Base-by-base conservation (phyloP, 441 rosid genomes). In the Kokia cookei region DNA sequence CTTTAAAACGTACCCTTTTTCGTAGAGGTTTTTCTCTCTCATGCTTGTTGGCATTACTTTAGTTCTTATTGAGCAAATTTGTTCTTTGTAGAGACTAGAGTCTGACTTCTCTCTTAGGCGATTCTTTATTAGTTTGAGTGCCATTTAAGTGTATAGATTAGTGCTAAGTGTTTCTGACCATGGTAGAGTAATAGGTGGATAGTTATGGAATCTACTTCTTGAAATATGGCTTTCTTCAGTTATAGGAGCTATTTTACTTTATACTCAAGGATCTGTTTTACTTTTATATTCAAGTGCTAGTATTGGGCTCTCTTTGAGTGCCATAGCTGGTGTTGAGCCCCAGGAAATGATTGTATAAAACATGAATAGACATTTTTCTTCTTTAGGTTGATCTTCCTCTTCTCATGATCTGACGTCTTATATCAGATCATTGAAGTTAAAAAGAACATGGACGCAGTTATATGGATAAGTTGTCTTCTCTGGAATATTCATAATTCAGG, bases 121-220 rank as follows among this genome's bases (percentile, higher is more conserved):
- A 32, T 32, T 19, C 37, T 70, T 73, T 53, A 68, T 75, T 37
- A 43, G 65, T 77, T 71, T 77, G 50, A 73, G 22, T 75, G 29
- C 53, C 24, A 66, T 65, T 58, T 69, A 57, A 65, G 70, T 15
- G 53, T 22, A 2, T 50, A 37, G 17, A 7, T 45, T 54, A 69
- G 19, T 73, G 64, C 65, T 61, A 6, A 63, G 72, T 10, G 26
- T 13, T 13, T 48, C 57, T 13, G 51, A 42, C 45, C 24, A 61
- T 47, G 51, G 67, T 17, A n/a, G 60, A n/a, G 60, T 12, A 8
- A 51, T 9, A 15, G 8, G 27, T 53, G 45, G 17, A 69, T 51
- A 27, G 17, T 35, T 69, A 5, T 1, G 12, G 47, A 51, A 69
- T 32, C 61, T n/a, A 35, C 57, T 55, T 17, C 3, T 7, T 66